Evolutionary conservation across 2,329 filamentous ascomycete genomes (phyloP).

Genomic region (Trichothecium roseum): DNA sequence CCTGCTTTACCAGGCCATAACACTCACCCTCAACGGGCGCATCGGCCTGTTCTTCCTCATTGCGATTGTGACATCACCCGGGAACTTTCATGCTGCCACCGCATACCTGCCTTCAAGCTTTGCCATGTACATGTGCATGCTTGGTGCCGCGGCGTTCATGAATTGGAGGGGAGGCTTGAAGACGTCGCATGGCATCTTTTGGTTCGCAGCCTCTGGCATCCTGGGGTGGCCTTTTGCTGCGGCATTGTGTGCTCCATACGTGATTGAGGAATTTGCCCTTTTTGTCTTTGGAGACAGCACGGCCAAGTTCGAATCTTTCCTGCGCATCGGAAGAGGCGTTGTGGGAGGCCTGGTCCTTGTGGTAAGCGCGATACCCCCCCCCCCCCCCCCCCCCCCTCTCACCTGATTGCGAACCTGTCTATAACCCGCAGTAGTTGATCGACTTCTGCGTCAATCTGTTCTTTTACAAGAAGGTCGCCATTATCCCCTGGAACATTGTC

Average conservation of each 20-base stretch:
- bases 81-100: slow-evolving; percentile 85
- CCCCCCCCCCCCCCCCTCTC: too few relatives aligned
- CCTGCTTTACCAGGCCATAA: slow-evolving; percentile 68
- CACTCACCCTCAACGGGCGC: slow-evolving; percentile 65
- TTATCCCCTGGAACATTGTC: slow-evolving; percentile 88
- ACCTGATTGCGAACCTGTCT: too few relatives aligned
- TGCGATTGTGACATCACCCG: slow-evolving; percentile 67
- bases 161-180: slow-evolving; percentile 74
- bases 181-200: slow-evolving; percentile 76
- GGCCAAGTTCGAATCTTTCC: slow-evolving; percentile 47
- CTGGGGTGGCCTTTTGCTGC: slow-evolving; percentile 93
- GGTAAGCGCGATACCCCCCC: slow-evolving; percentile 38
- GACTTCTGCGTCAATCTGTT: slow-evolving; percentile 68
- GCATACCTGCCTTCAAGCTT: slow-evolving; percentile 90
- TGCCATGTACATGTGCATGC: slow-evolving; percentile 86
- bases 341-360: slow-evolving; percentile 58
- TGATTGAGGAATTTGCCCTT: slow-evolving; percentile 64
- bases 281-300: slow-evolving; percentile 42
- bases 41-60: slow-evolving; percentile 80
- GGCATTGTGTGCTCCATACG: slow-evolving; percentile 69
- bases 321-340: slow-evolving; percentile 56
- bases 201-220: slow-evolving; percentile 77
- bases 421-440: slow-evolving; percentile 44
- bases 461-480: slow-evolving; percentile 70
- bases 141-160: slow-evolving; percentile 83